Percentiles rank a stretch among this genome's conserved stretches.
These are phyloP conservation scores for Cytospora mali DNA, from an alignment of 2,329 filamentous ascomycete genomes.

Conservation along the genomic window DNA sequence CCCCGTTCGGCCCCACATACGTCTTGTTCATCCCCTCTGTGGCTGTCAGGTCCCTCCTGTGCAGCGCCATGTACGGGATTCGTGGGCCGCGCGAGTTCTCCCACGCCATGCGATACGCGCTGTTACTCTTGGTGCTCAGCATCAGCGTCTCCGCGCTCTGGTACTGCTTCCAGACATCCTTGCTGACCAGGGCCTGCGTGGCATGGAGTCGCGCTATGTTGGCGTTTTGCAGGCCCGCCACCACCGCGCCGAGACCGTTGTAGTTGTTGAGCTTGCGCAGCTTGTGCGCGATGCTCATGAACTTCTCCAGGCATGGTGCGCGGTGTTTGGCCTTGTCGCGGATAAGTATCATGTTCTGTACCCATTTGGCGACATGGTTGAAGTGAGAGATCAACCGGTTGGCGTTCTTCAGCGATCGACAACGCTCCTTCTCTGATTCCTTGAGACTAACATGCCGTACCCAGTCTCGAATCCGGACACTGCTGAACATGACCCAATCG, in stretches of 20 bases:
- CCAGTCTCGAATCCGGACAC: constrained; percentile 88
- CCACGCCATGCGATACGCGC: constrained; percentile 95
- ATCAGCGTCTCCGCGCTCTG: constrained; percentile 88
- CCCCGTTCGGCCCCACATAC: constrained; percentile 72
- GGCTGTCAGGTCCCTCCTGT: constrained; percentile 85
- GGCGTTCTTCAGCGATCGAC: constrained; percentile 79
- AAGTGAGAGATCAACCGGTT: constrained; percentile 94
- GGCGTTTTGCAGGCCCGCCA: constrained; percentile 89
- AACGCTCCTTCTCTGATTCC: constrained; percentile 70
- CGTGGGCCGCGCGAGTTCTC: constrained; percentile 88
- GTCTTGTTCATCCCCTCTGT: constrained; percentile 92
- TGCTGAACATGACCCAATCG: constrained; percentile 98
- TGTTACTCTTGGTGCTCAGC: constrained; percentile 89
- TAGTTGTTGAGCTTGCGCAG: constrained; percentile 94
- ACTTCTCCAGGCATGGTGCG: constrained; percentile 88
- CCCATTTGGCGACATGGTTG: constrained; percentile 82
- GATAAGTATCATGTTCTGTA: constrained; percentile 81
- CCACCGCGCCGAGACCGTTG: constrained; percentile 89
- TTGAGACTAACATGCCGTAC: constrained; percentile 87
- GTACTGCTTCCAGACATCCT: constrained; percentile 78
- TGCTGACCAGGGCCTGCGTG: constrained; percentile 75
- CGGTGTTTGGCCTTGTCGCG: constrained; percentile 96
- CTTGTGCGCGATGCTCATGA: constrained; percentile 87
- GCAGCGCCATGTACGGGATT: constrained; percentile 91
- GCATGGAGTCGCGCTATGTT: constrained; percentile 81